Conservation (phyloP, 257 asterid genomes). For the Solanum verrucosum region DNA sequence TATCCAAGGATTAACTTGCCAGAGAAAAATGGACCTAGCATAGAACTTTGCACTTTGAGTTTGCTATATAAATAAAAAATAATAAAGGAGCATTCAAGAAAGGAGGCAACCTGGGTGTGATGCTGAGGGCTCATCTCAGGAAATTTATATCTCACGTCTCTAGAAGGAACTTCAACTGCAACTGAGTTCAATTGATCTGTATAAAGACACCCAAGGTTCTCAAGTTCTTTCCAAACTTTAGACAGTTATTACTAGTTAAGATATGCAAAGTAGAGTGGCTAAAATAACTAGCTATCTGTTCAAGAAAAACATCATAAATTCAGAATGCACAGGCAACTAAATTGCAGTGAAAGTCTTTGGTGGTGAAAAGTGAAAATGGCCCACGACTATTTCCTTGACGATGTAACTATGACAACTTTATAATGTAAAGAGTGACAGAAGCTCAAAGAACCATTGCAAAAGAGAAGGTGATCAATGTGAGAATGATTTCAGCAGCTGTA, state of each 20-base stretch:
- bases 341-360: not conserved
- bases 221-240: not conserved
- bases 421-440: not conserved
- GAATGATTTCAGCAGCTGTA: not conserved
- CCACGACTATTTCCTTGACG: not conserved
- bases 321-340: not conserved
- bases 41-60: not conserved
- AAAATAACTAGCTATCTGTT: not conserved
- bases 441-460: not conserved
- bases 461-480: not conserved
- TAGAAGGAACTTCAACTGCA: conserved; percentile 18
- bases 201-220: not conserved
- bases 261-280: not conserved
- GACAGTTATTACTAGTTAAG: not conserved
- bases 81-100: conserved; percentile 7
- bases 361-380: not conserved
- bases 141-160: conserved; percentile 16
- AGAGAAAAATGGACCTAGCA: not conserved
- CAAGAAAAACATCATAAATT: not conserved
- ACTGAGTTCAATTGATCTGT: conserved; percentile 29
- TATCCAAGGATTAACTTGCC: not conserved
- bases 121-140: conserved; percentile 18
- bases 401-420: not conserved
- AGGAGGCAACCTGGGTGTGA: conserved; percentile 40
- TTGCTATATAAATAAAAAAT: not conserved